Conservation (phyloP, 2,329 filamentous ascomycete species). For the Pyricularia grisea region DNA sequence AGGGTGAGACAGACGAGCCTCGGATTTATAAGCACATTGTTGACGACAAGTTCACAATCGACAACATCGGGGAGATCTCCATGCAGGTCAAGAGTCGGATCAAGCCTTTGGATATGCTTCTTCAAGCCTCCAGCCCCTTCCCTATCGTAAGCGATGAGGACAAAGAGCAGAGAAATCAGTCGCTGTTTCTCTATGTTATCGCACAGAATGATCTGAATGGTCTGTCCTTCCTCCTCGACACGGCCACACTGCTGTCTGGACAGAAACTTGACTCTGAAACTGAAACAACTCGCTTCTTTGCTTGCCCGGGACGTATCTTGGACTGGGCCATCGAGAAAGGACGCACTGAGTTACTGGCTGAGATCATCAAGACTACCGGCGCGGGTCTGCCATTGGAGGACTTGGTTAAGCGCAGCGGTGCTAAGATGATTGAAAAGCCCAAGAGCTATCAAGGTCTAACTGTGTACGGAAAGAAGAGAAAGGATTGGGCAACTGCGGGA, state of each 20-base stretch:
- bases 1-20: conserved; percentile 23
- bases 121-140: conserved; percentile 19
- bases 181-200: conserved; percentile 36
- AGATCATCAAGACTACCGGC: conserved; percentile 57
- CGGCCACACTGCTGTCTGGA: conserved; percentile 34
- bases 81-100: conserved; percentile 57
- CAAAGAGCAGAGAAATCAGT: conserved; percentile 9
- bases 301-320: conserved; percentile 32
- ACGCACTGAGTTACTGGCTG: conserved; percentile 46
- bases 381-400: conserved; percentile 60
- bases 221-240: conserved; percentile 48
- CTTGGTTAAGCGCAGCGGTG: conserved; percentile 55
- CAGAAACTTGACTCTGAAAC: conserved; percentile 25
- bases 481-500: conserved; percentile 64
- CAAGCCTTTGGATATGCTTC: conserved; percentile 44
- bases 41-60: conserved; percentile 62
- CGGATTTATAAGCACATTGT: conserved; percentile 45
- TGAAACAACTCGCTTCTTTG: conserved; percentile 22
- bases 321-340: conserved; percentile 32
- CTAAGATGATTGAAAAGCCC: conserved; percentile 54
- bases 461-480: conserved; percentile 63
- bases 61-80: conserved; percentile 62
- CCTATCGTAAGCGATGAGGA: conserved; percentile 19
- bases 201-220: conserved; percentile 40
- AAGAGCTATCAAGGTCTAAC: conserved; percentile 69